Evolutionary conservation across 176 grass and related monocot genomes (phyloP), one percentile per base, ranked within the genome.

Genomic region (Carex parvula): DNA sequence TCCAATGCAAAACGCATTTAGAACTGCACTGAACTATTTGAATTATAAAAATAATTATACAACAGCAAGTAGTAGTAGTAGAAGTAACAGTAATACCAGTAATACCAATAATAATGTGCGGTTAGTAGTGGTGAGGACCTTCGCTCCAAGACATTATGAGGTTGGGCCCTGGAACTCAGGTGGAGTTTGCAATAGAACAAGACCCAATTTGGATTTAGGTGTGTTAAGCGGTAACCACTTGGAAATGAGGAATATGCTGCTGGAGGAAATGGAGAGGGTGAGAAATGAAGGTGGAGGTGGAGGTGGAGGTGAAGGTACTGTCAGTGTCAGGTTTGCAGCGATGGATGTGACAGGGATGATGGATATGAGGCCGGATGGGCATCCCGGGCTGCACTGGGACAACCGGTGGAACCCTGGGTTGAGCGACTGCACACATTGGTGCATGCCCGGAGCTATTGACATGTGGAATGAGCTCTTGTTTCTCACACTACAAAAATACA

Each of bases 391-490:
- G 2, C 82, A 88, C 81, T 85, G 67, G 83, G 54, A 89, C 65
- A 85, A 82, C 48, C 4, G 63, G 7, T 85, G 87, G 87, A 65
- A 55, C 57, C 74, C 15, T 39, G 77, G 68, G 10, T 58, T 64
- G 37, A 82, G 80, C 39, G 83, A 89, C 33, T 89, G 87, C 5
- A 6, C 77, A 29, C 83, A 89, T 20, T 89, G 87, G 87, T 89
- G 87, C 78, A 18, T 89, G 15, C 87, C 87, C 8, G 87, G 87
- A 29, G 60, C 87, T 8, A 64, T 88, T 24, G 82, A 89, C 53
- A 85, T 65, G 0, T 89, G 87, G 87, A 89, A 85, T 60, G 65
- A 89, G 26, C 66, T 85, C 50, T 44, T 89, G n/a, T 55, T 85
- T 66, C 50, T 55, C 22, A 59, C 62, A 18, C 32, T 84, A 20